Base-by-base conservation (phyloP, 345 rosid species). In the Salix dunnii region DNA sequence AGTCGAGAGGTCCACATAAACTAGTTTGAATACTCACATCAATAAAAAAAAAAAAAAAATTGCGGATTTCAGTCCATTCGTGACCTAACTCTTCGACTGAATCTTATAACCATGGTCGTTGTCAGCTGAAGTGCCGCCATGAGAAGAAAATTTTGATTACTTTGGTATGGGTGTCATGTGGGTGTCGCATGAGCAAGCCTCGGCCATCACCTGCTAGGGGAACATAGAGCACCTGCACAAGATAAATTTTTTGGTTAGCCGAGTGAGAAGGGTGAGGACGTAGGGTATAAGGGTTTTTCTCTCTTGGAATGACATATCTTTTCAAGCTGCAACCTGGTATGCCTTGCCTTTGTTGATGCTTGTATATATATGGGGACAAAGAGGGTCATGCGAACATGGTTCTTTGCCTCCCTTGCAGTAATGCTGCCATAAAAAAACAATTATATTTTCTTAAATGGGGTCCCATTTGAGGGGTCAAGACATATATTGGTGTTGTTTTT, bases 81-180 rank as follows among this genome's bases (percentile, higher is more conserved):
- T 36, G 38, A 36, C 38, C 38, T 1, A 36, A 36, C 12, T 40
- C 43, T 40, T 40, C 35, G 5, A 33, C 35, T 4, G 35, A 33
- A 33, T 10, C 43, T 9, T 40, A 2, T 40, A 40, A 40, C 43
- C 2, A 40, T 33, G 48, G 31, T 46, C 46, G 4, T 2, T 27
- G 14, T 13, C 53, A 23, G 16, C 5, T 25, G 25, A 46, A 16
- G n/a, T 3, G 53, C n/a, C n/a, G 17, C 6, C 35, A 72, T 76
- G 78, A 58, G 67, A 77, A 70, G 66, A 80, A 77, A 53, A 85
- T 70, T 79, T 80, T 55, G 85, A 74, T 78, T 80, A 66, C 48
- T 42, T 62, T 60, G 74, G 80, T 82, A 84, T 85, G 84, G 87
- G 83, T 76, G 77, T 76, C 92, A 87, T 80, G 86, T 91, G 92